Evolutionary conservation across 306 rosid species (phyloP), one percentile per base, ranked within the genome.

Genomic region (Gynostemma pentaphyllum): DNA sequence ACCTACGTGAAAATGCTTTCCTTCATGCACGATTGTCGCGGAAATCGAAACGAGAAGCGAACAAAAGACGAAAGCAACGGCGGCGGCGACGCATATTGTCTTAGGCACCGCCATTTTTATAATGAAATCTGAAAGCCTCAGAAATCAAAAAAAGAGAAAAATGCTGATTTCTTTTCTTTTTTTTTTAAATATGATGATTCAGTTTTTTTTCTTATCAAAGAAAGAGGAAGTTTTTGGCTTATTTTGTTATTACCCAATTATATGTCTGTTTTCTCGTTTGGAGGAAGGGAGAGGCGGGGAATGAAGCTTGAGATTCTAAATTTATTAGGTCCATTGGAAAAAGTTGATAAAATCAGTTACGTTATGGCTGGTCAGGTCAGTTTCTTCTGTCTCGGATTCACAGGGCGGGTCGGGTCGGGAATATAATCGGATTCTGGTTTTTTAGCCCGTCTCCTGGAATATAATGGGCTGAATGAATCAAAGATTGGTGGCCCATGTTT

Each of bases 1-100:
- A 5, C 78, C 79, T 18, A 59, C 69, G 4, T 30, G 68, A 50
- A 78, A 64, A 7, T 34, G 19, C 19, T 19, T 9, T 3, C 62
- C 72, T 0, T 3, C 3, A 18, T 12, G 15, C 39, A 2, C 6
- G 2, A 0, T 24, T 12, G 74, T 63, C 19, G 24, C 27, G 7
- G 68, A 62, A 11, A 72, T 34, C 30, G 28, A 2, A 15, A 37
- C 11, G 23, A 66, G 9, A 41, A 56, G 4, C 18, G 63, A 46
- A 7, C 11, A 44, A 40, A 57, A 52, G 49, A 56, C 11, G 54
- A 76, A 52, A 68, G 68, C 57, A 2, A 36, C 19, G 70, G 68
- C 57, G 3, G 42, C 19, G 29, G 57, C 24, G 5, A 30, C n/a
- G n/a, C n/a, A 9, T 45, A 24, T 15, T 11, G 15, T 41, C 7